Percentiles rank a stretch among this genome's conserved stretches.
These are phyloP conservation scores for Cymbopogon citratus DNA, from an alignment of 176 grass and related monocot genomes.

Conservation along the genomic window DNA sequence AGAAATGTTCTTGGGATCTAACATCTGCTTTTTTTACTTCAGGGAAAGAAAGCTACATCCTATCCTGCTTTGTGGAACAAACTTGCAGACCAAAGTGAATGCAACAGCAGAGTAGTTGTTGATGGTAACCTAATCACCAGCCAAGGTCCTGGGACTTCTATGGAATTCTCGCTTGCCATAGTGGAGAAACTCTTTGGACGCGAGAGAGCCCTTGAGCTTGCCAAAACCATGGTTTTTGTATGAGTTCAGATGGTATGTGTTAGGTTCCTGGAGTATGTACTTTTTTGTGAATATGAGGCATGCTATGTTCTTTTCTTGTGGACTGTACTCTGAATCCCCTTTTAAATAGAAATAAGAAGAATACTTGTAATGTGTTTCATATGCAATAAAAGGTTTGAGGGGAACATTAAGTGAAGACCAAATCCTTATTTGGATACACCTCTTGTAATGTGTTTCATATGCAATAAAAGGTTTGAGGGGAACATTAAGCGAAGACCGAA, in stretches of 20 bases:
- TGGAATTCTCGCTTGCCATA: conserved; percentile 58
- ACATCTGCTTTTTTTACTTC: not conserved
- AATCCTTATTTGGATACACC: too few species aligned
- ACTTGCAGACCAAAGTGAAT: conserved; percentile 58
- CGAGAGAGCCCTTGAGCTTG: conserved; percentile 52
- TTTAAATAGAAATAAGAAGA: not conserved
- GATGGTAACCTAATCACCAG: conserved; percentile 79
- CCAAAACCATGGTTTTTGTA: conserved; percentile 53
- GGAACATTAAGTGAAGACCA: too few species aligned
- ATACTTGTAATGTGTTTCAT: too few species aligned
- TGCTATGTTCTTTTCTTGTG: not conserved
- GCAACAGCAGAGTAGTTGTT: conserved; percentile 55
- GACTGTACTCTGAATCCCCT: not conserved
- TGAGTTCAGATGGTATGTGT: not conserved
- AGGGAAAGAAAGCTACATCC: conserved; percentile 78
- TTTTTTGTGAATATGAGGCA: conserved; percentile 25
- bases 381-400: too few species aligned
- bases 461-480: conserved; percentile 16
- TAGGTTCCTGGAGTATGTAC: not conserved
- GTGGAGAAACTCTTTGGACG: conserved; percentile 66
- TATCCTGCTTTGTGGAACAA: conserved; percentile 68
- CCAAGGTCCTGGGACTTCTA: conserved; percentile 65
- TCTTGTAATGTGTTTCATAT: too few species aligned
- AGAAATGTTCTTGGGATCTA: not conserved
- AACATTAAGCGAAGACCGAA: not conserved